A percentile compares a stretch with the other conserved stretches of the same genome.
phyloP scores from a whole-genome alignment of 495 filamentous ascomycete species.

The Xylaria palmicola region DNA sequence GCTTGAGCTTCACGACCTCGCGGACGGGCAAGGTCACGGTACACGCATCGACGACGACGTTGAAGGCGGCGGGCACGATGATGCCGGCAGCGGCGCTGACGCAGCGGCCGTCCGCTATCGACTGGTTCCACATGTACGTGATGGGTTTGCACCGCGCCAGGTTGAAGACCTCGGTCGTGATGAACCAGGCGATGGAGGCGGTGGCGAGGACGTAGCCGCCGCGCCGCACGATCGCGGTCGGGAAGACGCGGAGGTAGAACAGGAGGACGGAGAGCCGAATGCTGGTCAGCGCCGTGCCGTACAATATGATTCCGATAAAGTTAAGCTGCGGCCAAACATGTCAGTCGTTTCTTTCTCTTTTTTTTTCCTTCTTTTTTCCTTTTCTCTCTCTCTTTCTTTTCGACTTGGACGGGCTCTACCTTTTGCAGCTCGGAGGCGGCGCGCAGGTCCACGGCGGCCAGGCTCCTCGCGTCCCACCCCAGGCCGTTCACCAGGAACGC shows the following conservation, averaged over 20 bases:
- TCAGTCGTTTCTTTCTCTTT: no score
- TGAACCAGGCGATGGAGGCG: constrained; percentile 6
- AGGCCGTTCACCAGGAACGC: constrained; percentile 6
- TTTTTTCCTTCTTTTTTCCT: no score
- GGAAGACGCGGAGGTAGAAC: constrained; percentile 21
- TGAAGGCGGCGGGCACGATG: neutral
- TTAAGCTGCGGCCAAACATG: no score
- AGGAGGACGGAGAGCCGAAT: constrained; percentile 18
- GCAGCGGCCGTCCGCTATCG: neutral
- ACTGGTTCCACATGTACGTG: constrained; percentile 3
- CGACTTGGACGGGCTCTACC: no score
- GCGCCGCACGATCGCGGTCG: neutral
- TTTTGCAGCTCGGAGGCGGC: no score
- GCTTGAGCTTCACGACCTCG: constrained; percentile 29
- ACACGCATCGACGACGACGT: neutral
- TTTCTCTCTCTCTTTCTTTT: no score
- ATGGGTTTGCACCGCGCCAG: constrained; percentile 6
- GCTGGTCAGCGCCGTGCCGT: constrained; percentile 11
- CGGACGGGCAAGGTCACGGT: constrained; percentile 1
- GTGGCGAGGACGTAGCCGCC: constrained; percentile 14
- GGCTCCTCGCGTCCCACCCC: neutral
- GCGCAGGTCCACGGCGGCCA: neutral
- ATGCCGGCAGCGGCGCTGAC: neutral
- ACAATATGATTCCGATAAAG: constrained; percentile 14
- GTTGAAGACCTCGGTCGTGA: constrained; percentile 15